phyloP scores from a whole-genome alignment of 805 yeast species.

The Monosporozyma unispora region DNA sequence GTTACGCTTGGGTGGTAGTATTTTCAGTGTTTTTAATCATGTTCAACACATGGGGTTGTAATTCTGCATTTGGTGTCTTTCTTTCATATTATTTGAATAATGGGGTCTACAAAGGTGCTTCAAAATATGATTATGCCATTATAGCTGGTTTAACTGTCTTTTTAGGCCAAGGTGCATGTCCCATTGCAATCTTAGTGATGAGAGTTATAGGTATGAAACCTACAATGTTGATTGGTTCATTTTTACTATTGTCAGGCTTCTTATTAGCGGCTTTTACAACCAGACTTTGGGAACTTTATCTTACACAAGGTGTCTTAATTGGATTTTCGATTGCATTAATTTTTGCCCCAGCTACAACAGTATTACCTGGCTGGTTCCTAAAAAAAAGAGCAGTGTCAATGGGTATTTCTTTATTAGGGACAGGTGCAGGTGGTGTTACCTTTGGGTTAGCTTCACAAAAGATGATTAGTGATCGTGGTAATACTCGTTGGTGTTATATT shows the following conservation, averaged over 20 bases:
- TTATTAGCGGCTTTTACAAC: slow-evolving; percentile 53
- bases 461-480: slow-evolving; percentile 34
- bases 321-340: slow-evolving; percentile 46
- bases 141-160: slow-evolving; percentile 58
- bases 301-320: slow-evolving; percentile 59
- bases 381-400: slow-evolving; percentile 49
- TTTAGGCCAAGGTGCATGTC: slow-evolving; percentile 50
- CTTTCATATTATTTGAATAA: slow-evolving; percentile 46
- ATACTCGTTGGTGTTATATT: slow-evolving; percentile 41
- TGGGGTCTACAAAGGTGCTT: slow-evolving; percentile 44
- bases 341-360: slow-evolving; percentile 48
- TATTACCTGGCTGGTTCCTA: slow-evolving; percentile 64
- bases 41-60: slow-evolving; percentile 67
- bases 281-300: slow-evolving; percentile 53
- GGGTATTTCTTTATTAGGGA: slow-evolving; percentile 42
- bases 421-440: slow-evolving; percentile 45
- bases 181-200: slow-evolving; percentile 42
- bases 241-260: slow-evolving; percentile 44
- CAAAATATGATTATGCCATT: slow-evolving; percentile 50
- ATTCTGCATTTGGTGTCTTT: slow-evolving; percentile 55
- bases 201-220: slow-evolving; percentile 42
- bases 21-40: slow-evolving; percentile 42
- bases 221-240: slow-evolving; percentile 42
- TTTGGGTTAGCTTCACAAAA: slow-evolving; percentile 36
- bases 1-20: slow-evolving; percentile 59